A percentile compares a stretch with the other conserved stretches of the same genome.
Evolutionary conservation across 208 protist genomes (phyloP).

Genomic region (Acanthamoeba royreba): DNA sequence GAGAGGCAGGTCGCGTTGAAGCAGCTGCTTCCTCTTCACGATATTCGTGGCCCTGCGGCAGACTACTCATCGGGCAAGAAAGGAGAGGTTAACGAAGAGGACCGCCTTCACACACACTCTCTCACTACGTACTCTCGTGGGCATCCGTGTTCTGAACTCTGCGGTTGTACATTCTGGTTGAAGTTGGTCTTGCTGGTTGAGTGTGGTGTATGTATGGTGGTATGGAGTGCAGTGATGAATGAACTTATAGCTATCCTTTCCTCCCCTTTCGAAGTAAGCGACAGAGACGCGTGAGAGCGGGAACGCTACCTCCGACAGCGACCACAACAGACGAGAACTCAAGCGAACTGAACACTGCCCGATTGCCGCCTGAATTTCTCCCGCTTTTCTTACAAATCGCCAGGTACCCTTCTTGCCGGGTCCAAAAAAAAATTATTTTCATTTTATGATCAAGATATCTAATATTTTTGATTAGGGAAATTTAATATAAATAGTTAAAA

Average conservation of each 20-base stretch:
- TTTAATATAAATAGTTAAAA: no score
- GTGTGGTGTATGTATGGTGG: neutral
- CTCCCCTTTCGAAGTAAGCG: no score
- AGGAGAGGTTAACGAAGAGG: no score
- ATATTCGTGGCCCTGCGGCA: neutral
- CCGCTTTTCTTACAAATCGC: neutral
- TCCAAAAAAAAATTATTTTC: neutral
- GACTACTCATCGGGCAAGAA: neutral
- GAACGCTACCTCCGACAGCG: no score
- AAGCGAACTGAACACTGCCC: neutral
- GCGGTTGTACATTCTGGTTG: neutral
- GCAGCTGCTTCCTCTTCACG: neutral
- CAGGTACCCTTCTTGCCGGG: neutral
- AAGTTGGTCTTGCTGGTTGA: neutral
- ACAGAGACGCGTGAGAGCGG: no score
- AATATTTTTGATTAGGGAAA: no score
- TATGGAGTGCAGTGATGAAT: no score
- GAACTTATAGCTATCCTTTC: no score
- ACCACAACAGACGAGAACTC: no score
- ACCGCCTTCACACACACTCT: no score
- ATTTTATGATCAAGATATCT: no score
- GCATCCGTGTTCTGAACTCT: neutral
- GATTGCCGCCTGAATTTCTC: neutral
- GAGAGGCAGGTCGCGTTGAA: neutral
- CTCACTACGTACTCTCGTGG: constrained; percentile 19